phyloP scores from a whole-genome alignment of 2,329 filamentous ascomycete species.

The Biscogniauxia mediterranea region DNA sequence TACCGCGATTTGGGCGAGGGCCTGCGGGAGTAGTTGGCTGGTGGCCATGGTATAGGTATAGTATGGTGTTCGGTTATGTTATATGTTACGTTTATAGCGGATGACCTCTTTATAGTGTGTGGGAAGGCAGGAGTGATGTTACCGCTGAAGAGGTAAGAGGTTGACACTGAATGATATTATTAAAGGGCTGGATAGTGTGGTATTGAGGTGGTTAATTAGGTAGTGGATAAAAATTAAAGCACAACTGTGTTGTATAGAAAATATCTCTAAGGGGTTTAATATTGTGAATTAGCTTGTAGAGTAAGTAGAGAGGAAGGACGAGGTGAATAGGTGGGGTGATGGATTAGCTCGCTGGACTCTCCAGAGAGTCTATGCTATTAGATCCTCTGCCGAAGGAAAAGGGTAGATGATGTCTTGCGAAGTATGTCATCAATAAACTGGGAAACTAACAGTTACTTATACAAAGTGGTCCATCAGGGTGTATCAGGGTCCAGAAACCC shows the following conservation, averaged over 20 bases:
- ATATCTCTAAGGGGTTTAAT: background rate
- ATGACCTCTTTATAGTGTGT: too few species aligned
- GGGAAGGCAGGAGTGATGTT: too few species aligned
- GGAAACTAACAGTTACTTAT: background rate
- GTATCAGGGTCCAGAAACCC: background rate
- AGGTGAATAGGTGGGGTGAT: background rate
- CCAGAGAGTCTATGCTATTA: constrained; percentile 1
- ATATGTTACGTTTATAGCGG: background rate
- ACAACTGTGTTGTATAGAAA: background rate
- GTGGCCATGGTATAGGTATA: background rate
- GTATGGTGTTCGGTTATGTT: constrained; percentile 5
- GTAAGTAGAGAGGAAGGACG: background rate
- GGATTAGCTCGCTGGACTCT: background rate
- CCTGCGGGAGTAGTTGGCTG: background rate
- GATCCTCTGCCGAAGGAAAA: background rate
- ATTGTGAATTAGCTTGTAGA: background rate
- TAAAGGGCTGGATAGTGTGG: background rate
- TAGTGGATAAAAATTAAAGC: background rate
- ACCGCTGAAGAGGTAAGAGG: background rate
- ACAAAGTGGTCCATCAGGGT: background rate
- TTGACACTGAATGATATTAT: background rate
- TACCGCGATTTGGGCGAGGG: constrained; percentile 21
- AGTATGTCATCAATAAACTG: background rate
- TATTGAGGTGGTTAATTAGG: background rate
- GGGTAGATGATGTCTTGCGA: background rate